Base-by-base conservation (phyloP, 495 filamentous ascomycete genomes). In the Lasiosphaeria miniovina region DNA sequence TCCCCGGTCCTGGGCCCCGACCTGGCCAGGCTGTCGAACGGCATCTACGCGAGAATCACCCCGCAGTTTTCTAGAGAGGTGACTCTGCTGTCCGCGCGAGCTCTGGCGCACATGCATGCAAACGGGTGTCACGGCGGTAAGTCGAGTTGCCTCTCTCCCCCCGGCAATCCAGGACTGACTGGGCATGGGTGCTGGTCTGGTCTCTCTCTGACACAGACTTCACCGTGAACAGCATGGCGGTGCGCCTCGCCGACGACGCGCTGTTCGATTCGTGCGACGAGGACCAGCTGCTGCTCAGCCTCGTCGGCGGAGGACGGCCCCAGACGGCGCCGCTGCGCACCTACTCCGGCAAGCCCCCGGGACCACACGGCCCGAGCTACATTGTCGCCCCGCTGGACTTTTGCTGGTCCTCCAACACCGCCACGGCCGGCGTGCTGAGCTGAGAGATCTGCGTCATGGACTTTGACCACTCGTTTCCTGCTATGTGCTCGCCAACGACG, bases 391-490 rank as follows among this genome's bases (percentile, higher is more conserved):
- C 31, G 7, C 31, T 52, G 11, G 50, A 52, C 50, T 52, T 52
- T 12, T 10, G 50, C 31, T 52, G 31, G 24, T 34, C 50, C 3
- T n/a, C n/a, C n/a, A n/a, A n/a, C n/a, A n/a, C n/a, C n/a, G n/a
- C n/a, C n/a, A 14, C 31, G 14, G 10, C 50, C 15, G 36, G 36
- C 31, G 8, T 52, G 17, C 24, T 52, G 31, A 36, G 17, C 11
- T 5, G 31, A 11, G 31, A 34, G 24, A 34, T 52, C 33, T 52
- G 50, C 24, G 31, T 52, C 24, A 52, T 34, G 4, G 50, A 52
- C 50, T 52, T 52, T 52, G 50, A 52, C 15, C 50, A 52, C n/a
- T 52, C 50, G 17, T 52, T 52, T 33, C 11, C 14, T 1, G 36
- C 50, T 31, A n/a, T 31, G 15, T 6, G 50, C 32, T 10, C 50